A percentile compares a stretch with the other conserved stretches of the same genome.
Evolutionary conservation across 768 basidiomycete species (phyloP).

Genomic region (Lactarius quietus): DNA sequence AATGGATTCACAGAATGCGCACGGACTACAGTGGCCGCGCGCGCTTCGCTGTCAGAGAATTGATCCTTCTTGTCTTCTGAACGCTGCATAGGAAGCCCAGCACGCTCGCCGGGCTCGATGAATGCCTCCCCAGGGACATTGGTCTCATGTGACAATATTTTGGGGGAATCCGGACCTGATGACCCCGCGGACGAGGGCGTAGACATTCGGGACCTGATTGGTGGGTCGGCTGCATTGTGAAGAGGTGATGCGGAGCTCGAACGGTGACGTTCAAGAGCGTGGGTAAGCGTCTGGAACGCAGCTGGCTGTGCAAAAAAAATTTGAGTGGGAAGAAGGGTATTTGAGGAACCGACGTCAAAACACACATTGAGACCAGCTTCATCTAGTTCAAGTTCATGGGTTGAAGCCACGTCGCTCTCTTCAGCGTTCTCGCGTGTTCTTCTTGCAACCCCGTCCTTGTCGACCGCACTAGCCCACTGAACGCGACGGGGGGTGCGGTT

Average conservation of each 20-base stretch:
- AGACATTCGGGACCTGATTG: background rate
- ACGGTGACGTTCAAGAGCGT: constrained; percentile 51
- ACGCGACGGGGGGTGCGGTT: constrained; percentile 24
- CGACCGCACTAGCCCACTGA: constrained; percentile 23
- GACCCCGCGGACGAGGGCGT: constrained; percentile 23
- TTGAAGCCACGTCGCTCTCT: constrained; percentile 12
- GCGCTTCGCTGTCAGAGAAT: constrained; percentile 26
- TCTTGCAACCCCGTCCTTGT: background rate
- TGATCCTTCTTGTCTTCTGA: constrained; percentile 26
- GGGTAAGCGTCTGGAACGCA: constrained; percentile 47
- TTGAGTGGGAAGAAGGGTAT: background rate
- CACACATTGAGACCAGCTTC: constrained; percentile 53
- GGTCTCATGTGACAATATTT: constrained; percentile 1
- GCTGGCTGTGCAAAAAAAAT: constrained; percentile 37
- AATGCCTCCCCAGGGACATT: constrained; percentile 50
- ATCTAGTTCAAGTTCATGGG: constrained; percentile 51
- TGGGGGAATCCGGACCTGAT: constrained; percentile 16
- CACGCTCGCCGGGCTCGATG: constrained; percentile 61
- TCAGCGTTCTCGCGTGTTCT: background rate
- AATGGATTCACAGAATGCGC: constrained; percentile 36
- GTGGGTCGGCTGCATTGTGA: constrained; percentile 24
- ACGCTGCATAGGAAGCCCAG: constrained; percentile 52
- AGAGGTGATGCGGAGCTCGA: constrained; percentile 28
- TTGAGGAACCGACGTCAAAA: background rate
- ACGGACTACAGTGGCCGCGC: constrained; percentile 43